phyloP scores from a whole-genome alignment of 2,329 filamentous ascomycete genomes.

The Colletotrichum nymphaeae region DNA sequence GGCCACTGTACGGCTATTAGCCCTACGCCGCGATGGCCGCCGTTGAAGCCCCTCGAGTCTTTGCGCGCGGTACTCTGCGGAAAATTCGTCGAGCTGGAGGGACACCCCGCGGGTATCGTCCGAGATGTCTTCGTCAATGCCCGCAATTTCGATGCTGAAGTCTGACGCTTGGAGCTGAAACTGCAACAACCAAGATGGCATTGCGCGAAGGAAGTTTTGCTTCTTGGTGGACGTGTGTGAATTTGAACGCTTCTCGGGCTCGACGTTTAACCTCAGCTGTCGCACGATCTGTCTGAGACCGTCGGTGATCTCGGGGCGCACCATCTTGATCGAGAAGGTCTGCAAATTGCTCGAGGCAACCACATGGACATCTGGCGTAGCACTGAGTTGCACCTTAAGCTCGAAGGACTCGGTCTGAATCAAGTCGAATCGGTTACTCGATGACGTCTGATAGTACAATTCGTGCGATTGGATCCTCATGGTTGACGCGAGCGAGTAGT shows the following conservation, averaged over 20 bases:
- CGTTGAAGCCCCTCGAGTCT: conserved; percentile 74
- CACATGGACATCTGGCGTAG: conserved; percentile 87
- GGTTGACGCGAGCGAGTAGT: conserved; percentile 87
- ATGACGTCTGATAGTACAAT: conserved; percentile 93
- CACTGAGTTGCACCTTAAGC: conserved; percentile 85
- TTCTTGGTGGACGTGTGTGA: conserved; percentile 58
- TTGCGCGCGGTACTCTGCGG: conserved; percentile 88
- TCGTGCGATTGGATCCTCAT: conserved; percentile 87
- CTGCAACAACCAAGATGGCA: conserved; percentile 87
- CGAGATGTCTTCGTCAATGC: conserved; percentile 86
- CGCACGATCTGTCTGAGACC: conserved; percentile 91
- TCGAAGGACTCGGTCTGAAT: conserved; percentile 90
- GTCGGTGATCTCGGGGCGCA: conserved; percentile 91
- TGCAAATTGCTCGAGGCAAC: conserved; percentile 83
- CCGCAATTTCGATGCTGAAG: conserved; percentile 91
- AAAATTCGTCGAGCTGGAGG: conserved; percentile 88
- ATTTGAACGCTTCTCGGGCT: conserved; percentile 67
- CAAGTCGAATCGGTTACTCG: conserved; percentile 85
- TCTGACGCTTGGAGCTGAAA: conserved; percentile 88
- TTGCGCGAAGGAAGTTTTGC: conserved; percentile 78
- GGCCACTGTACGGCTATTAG: conserved; percentile 77
- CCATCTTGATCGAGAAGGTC: conserved; percentile 89
- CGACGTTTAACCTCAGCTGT: conserved; percentile 79
- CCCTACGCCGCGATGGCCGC: conserved; percentile 73
- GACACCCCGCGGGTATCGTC: conserved; percentile 84